Evolutionary conservation across 768 basidiomycete species (phyloP), one percentile per base, ranked within the genome.

Genomic region (Lepiota venenata): DNA sequence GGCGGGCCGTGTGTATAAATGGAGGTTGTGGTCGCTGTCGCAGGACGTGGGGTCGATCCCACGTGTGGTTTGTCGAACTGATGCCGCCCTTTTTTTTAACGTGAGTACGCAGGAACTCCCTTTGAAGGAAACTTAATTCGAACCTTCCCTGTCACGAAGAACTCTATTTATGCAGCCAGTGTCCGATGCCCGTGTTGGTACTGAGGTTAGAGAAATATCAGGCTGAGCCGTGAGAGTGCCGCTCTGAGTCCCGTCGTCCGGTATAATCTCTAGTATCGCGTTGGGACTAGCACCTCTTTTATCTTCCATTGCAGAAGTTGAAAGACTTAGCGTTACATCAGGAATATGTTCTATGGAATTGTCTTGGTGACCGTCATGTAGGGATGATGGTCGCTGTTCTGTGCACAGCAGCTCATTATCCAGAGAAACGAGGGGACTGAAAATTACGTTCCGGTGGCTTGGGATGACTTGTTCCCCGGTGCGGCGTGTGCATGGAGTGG

Each of bases 31-130:
- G 48, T 56, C 37, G 37, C n/a, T 14, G 41, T 18, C 37, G 50
- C 29, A 43, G 36, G 21, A 37, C 50, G 47, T 41, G 50, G 50
- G 55, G 55, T 45, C 45, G 47, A 35, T 40, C 35, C 56, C 58
- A 59, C 58, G 58, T 59, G 58, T 37, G 50, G 16, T 40, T 47
- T 40, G 47, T 40, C 44, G 22, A 46, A 29, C 27, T 50, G 54
- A 49, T 49, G 47, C 32, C 36, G 39, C 53, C 47, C 48, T 32
- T 48, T 41, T 22, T 25, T 48, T 41, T 48, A 41, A 55, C 53
- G 45, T 54, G 52, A 54, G 45, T 32, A 27, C 4, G 29, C 44
- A 47, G n/a, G n/a, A 42, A 39, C 32, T 10, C 46, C 39, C 22
- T 36, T 53, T 12, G 16, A 46, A 16, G 27, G 39, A 36, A 29